phyloP scores from a whole-genome alignment of 352 stramenopile genomes.

The Pythium dissimile region DNA sequence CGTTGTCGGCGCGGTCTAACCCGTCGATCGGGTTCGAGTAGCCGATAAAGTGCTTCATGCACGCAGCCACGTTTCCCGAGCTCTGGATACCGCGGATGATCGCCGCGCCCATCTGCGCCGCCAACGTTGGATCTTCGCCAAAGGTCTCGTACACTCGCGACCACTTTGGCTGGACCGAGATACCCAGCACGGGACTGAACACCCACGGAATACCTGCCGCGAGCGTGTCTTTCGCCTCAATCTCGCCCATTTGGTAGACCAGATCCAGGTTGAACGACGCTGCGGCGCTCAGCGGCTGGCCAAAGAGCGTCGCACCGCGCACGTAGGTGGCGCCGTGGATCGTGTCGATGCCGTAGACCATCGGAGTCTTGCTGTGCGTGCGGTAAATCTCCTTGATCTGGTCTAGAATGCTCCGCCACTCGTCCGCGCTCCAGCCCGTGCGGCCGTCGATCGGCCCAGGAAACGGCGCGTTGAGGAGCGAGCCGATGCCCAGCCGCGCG shows the following conservation, averaged over 20 bases:
- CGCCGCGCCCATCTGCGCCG: slow-evolving; percentile 56
- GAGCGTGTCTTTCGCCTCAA: slow-evolving; percentile 84
- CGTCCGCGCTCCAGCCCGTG: slow-evolving; percentile 58
- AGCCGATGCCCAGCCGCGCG: slow-evolving; percentile 75
- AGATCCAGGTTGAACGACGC: slow-evolving; percentile 86
- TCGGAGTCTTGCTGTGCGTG: slow-evolving; percentile 48
- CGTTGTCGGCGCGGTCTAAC: slow-evolving; percentile 69
- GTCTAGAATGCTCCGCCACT: slow-evolving; percentile 59
- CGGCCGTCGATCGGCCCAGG: slow-evolving; percentile 37
- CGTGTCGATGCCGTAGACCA: slow-evolving; percentile 89
- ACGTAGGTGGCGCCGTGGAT: slow-evolving; percentile 91
- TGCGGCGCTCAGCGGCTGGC: slow-evolving; percentile 84
- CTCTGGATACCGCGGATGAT: slow-evolving; percentile 85
- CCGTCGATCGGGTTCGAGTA: slow-evolving; percentile 70
- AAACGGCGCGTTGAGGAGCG: slow-evolving; percentile 84
- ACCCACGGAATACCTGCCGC: slow-evolving; percentile 89
- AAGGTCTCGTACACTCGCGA: slow-evolving; percentile 92
- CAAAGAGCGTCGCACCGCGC: slow-evolving; percentile 74
- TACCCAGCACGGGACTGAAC: slow-evolving; percentile 87
- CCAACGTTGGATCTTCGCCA: slow-evolving; percentile 86
- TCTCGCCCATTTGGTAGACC: slow-evolving; percentile 61
- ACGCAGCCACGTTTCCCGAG: slow-evolving; percentile 58
- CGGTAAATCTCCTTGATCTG: slow-evolving; percentile 76
- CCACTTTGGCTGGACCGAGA: slow-evolving; percentile 83
- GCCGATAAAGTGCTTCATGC: slow-evolving; percentile 89